Percentiles rank a stretch among this genome's conserved stretches.
These are phyloP conservation scores for Solidago caesia DNA, from an alignment of 129 eudicot species.

Conservation along the genomic window DNA sequence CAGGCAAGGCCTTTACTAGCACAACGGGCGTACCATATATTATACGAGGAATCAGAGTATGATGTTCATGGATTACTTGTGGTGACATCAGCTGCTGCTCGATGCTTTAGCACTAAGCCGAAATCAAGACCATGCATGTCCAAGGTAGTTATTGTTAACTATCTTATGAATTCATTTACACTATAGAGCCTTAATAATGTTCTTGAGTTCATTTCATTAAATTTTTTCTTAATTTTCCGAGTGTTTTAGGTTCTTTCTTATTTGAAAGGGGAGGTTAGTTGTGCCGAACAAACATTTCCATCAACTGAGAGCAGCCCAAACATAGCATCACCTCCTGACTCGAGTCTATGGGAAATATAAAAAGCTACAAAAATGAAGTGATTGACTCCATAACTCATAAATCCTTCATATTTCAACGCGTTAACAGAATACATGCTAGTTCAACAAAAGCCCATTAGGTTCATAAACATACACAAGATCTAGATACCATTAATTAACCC, in stretches of 20 bases:
- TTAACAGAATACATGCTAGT: constrained; percentile 12
- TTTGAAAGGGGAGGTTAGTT: constrained; percentile 45
- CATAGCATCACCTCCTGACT: constrained; percentile 25
- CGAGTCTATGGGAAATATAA: constrained; percentile 9
- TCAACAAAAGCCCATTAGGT: constrained; percentile 13
- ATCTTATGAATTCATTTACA: background rate
- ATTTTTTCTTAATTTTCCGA: background rate
- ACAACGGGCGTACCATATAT: constrained; percentile 36
- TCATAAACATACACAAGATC: constrained; percentile 6
- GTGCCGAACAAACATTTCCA: constrained; percentile 42
- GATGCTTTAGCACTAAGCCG: constrained; percentile 39
- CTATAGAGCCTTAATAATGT: background rate
- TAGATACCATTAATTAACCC: constrained; percentile 37
- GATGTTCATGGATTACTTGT: constrained; percentile 41
- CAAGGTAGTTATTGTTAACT: constrained; percentile 25
- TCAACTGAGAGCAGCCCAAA: constrained; percentile 45
- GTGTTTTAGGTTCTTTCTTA: constrained; percentile 40
- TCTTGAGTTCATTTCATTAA: background rate
- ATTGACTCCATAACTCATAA: constrained; percentile 21
- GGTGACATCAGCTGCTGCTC: constrained; percentile 38
- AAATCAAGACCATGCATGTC: constrained; percentile 49
- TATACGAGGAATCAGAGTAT: constrained; percentile 41
- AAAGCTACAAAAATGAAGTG: background rate
- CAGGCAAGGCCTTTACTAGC: constrained; percentile 49
- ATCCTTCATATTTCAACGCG: constrained; percentile 11